Base-by-base conservation (phyloP, 495 filamentous ascomycete genomes). In the Polyplosphaeria fusca region DNA sequence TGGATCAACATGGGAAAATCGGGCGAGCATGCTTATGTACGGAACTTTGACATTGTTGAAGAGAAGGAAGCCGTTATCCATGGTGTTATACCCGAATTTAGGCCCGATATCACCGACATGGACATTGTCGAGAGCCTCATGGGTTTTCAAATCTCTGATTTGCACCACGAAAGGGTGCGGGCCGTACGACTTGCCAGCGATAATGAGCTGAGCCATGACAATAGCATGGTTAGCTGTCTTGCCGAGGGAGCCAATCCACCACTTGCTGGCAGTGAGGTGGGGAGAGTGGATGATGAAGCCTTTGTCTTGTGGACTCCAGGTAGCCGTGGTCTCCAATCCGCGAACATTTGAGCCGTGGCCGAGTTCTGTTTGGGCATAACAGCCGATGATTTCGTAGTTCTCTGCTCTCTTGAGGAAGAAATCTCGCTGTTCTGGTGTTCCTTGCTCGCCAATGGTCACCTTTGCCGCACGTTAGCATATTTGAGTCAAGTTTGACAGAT, bases 141-240 rank as follows among this genome's bases (percentile, higher is more conserved):
- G 86, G 4, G 84, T 87, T 67, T 83, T 70, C 65, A 86, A 65
- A 59, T 87, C 83, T 55, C 86, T 76, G 63, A 90, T 79, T 61
- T 87, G 86, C 20, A 88, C 84, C 3, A 90, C 79, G 65, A 90
- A 89, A 11, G 86, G 84, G 60, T 89, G 86, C 22, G 86, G 86
- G 1, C 86, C 86, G 57, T 79, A 82, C 32, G 73, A 72, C 68
- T 85, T 86, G 40, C 81, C 82, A 32, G 67, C 72, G 48, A 88
- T 81, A 32, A 78, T 76, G 37, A 87, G 70, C 64, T 88, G 83
- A 12, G 86, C 86, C 82, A 88, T 84, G 1, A 90, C 86, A 23
- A 85, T 79, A 0, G 86, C 86, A 70, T 88, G 79, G 58, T 87
- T 89, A 18, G 86, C 86, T 9, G 82, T 81, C n/a, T 81, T 70